A percentile compares a stretch with the other conserved stretches of the same genome.
These are phyloP conservation scores for Vitis rupestris DNA, from an alignment of 164 flowering plant genomes.

Conservation along the genomic window DNA sequence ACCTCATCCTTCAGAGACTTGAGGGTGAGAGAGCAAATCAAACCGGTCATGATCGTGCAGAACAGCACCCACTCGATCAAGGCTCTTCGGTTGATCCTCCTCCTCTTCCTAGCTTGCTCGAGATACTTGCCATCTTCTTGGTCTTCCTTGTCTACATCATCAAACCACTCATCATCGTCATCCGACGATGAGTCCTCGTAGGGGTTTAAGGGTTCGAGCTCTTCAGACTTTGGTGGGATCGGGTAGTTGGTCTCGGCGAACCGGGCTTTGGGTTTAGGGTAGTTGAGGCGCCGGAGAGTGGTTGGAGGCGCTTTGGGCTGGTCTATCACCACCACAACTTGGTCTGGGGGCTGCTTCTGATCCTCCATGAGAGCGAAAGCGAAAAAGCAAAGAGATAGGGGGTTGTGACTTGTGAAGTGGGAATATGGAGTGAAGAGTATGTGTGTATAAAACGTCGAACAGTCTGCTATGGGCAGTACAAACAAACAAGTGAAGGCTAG, in stretches of 20 bases:
- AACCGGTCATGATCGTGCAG: conserved; percentile 17
- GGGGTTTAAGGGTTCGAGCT: not conserved
- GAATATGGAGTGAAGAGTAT: too few species aligned
- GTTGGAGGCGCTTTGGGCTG: too few species aligned
- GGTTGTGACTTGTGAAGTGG: too few species aligned
- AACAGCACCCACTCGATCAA: conserved; percentile 27
- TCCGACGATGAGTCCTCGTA: conserved; percentile 1
- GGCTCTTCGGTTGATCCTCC: conserved; percentile 14
- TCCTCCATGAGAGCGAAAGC: too few species aligned
- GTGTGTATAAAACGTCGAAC: too few species aligned
- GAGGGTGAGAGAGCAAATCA: conserved; percentile 27
- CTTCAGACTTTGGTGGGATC: not conserved
- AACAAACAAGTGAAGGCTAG: too few species aligned
- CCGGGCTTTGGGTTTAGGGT: conserved; percentile 42
- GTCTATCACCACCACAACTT: too few species aligned
- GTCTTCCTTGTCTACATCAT: conserved; percentile 3
- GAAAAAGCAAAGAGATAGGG: too few species aligned
- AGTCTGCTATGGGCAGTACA: too few species aligned
- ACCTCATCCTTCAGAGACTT: not conserved
- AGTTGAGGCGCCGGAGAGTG: conserved; percentile 28
- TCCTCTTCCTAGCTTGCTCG: conserved; percentile 9
- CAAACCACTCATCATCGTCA: conserved; percentile 7
- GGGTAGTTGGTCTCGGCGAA: conserved; percentile 26
- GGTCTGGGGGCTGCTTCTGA: too few species aligned
- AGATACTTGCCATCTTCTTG: conserved; percentile 9